phyloP scores from a whole-genome alignment of 148 eudicot genomes.

The Camellia sinensis region DNA sequence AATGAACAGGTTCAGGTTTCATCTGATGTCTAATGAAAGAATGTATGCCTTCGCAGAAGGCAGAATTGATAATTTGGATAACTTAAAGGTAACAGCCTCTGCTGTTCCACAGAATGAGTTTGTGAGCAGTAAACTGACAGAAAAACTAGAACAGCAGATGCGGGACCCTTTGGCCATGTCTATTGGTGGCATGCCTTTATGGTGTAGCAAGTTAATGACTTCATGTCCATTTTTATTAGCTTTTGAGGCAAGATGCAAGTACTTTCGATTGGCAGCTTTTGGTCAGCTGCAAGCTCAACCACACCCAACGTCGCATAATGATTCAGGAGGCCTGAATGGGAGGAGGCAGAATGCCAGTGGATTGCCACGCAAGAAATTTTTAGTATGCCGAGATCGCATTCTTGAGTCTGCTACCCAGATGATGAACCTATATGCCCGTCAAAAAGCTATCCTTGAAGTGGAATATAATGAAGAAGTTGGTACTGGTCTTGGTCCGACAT shows the following conservation, averaged over 20 bases:
- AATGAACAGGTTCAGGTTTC: slow-evolving; percentile 60
- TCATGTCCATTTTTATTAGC: slow-evolving; percentile 74
- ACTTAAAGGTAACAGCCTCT: slow-evolving; percentile 41
- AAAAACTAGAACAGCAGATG: slow-evolving; percentile 87
- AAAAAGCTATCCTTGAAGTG: slow-evolving; percentile 74
- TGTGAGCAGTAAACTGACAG: slow-evolving; percentile 74
- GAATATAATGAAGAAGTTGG: slow-evolving; percentile 94
- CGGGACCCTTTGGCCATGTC: slow-evolving; percentile 71
- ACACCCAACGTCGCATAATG: slow-evolving; percentile 31
- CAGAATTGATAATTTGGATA: slow-evolving; percentile 46
- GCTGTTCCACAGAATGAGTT: slow-evolving; percentile 57
- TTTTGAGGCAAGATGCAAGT: slow-evolving; percentile 82
- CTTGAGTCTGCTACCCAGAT: slow-evolving; percentile 77
- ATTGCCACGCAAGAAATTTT: slow-evolving; percentile 66
- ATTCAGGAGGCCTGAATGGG: slow-evolving; percentile 38
- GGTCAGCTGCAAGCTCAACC: slow-evolving; percentile 46
- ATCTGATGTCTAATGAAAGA: slow-evolving; percentile 59
- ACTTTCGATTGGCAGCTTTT: slow-evolving; percentile 74
- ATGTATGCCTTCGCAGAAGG: slow-evolving; percentile 61
- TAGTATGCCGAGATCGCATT: slow-evolving; percentile 54
- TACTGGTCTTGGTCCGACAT: slow-evolving; percentile 96
- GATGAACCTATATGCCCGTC: slow-evolving; percentile 74
- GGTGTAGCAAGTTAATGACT: slow-evolving; percentile 78
- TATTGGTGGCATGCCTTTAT: slow-evolving; percentile 75
- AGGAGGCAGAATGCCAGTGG: slow-evolving; percentile 46